Evolutionary conservation across 2,329 filamentous ascomycete species (phyloP), one percentile per base, ranked within the genome.

Genomic region (Fusarium sp.): DNA sequence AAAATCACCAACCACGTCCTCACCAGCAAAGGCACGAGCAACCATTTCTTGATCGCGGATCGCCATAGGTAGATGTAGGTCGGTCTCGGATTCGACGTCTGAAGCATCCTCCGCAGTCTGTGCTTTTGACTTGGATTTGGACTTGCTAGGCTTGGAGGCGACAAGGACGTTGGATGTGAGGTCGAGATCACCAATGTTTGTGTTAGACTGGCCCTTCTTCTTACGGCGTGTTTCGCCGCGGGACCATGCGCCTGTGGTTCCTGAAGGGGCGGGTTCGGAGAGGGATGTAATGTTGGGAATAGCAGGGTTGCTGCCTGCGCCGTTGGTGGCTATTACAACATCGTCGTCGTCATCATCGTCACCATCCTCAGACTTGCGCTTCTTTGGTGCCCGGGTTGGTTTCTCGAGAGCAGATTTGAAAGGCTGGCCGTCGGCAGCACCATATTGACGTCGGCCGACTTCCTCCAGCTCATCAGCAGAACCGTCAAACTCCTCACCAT

Each of bases 21-120:
- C 94, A 45, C 94, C 94, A 4, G 95, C 95, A 80, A 99, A 98
- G 8, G 94, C 95, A 73, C 91, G 88, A 70, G 92, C 91, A 62
- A 97, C 91, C 65, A 97, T 89, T 42, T 91, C 89, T 72, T 88
- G 85, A 75, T 91, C 89, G 54, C 85, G 85, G 74, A 90, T 86
- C 27, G 87, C 86, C 58, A 91, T 83, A 4, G 88, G 88, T 4
- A 90, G 82, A 70, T 88, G 85, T 53, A 84, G 79, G 25, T 85
- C 83, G 77, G 68, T 84, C 33, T 89, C 88, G 4, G 83, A 85
- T 17, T 83, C 83, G 11, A 74, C 76, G 27, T 80, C 80, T 36
- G 66, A 72, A 63, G 31, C 41, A 27, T 83, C 80, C 53, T 80
- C 82, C 27, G 45, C 14, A 62, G 57, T 27, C 39, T 68, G 72